Evolutionary conservation across 305 asterid genomes (phyloP), one percentile per base, ranked within the genome.

Genomic region (Fraxinus paxiana): DNA sequence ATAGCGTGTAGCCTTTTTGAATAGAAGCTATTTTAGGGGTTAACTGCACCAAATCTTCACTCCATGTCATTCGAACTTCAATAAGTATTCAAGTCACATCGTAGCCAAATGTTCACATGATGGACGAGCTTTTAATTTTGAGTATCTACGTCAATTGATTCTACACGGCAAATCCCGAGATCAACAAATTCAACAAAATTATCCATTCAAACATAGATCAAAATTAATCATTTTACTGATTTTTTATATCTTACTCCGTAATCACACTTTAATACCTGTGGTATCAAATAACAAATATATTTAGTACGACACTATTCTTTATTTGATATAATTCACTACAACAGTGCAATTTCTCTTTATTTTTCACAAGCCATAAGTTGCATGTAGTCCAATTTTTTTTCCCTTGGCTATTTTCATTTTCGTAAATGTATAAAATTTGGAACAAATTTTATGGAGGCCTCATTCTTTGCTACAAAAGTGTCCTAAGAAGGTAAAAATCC

Each of bases 301-400:
- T 6, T 17, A 56, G 8, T 6, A 1, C 67, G 24, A 5, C 7
- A 1, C 7, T 1, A 6, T 73, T 73, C 22, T 77, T 82, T 80
- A 77, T 78, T 82, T 80, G 75, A 78, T 84, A 87, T 80, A 78
- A 87, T 84, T 84, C 83, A 78, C 15, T 83, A 15, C 79, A 75
- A 78, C 18, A 70, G 81, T 80, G 86, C 24, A n/a, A 56, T 56
- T 56, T 56, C 22, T 17, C 69, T 82, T 84, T 83, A 85, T 79
- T 28, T 54, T 86, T 87, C 88, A 79, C 80, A 48, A 81, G 56
- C 86, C 85, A 81, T 85, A 34, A 78, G 78, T 81, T 80, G 12
- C 84, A 61, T 33, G 85, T 82, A 78, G 80, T 78, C 79, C 48
- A 38, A 38, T 10, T 38, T 10, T 73, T 28, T 75, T 61, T 67